A percentile compares a stretch with the other conserved stretches of the same genome.
Conservation (phyloP, 768 basidiomycete genomes). For the Trametes villosa region DNA sequence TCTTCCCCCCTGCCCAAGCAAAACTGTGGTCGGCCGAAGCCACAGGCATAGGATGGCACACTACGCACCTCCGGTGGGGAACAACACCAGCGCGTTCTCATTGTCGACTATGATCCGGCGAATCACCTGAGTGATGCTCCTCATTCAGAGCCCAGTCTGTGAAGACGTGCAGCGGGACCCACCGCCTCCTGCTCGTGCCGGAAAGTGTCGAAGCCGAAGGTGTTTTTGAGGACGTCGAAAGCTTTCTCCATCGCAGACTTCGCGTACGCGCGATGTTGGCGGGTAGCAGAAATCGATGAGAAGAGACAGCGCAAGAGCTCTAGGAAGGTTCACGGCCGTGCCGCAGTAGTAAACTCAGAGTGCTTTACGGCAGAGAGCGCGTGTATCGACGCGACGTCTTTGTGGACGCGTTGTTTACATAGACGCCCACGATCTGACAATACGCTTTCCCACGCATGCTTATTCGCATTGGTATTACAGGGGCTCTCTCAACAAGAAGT, state of each 20-base stretch:
- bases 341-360: too few species aligned
- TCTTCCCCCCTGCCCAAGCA: constrained; percentile 39
- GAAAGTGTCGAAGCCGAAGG: constrained; percentile 43
- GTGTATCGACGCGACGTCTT: neutral
- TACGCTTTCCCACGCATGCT: neutral
- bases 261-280: neutral
- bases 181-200: constrained; percentile 45
- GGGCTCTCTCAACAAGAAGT: constrained; percentile 14
- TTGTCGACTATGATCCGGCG: constrained; percentile 43
- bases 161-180: constrained; percentile 1
- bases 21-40: too few species aligned
- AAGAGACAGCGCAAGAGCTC: neutral
- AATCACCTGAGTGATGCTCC: constrained; percentile 36
- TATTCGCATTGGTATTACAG: neutral
- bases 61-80: constrained; percentile 43
- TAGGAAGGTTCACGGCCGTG: neutral
- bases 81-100: constrained; percentile 46
- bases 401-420: constrained; percentile 21
- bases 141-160: neutral
- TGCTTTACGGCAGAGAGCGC: neutral
- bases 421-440: neutral
- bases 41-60: too few species aligned
- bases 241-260: constrained; percentile 41
- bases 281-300: neutral
- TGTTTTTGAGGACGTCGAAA: constrained; percentile 34